Conservation (phyloP, 345 rosid species). For the Eutrema heterophyllum region DNA sequence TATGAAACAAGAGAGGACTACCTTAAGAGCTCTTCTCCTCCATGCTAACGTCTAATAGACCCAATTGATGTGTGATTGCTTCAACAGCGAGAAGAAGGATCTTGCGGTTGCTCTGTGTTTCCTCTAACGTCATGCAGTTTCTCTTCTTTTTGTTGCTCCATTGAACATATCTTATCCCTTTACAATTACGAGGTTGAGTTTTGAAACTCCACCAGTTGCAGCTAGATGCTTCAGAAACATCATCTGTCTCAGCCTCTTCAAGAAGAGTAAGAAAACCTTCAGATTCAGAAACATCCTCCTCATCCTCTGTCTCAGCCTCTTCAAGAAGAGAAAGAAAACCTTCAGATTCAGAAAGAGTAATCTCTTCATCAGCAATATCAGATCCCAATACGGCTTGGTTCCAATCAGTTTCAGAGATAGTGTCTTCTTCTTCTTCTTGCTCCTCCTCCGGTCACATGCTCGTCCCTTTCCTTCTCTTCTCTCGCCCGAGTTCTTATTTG, state of each 20-base stretch:
- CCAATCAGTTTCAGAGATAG: background rate
- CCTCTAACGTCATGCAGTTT: background rate
- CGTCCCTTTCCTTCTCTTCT: background rate
- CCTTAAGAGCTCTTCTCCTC: background rate
- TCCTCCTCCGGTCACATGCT: background rate
- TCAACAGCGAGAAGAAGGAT: slow-evolving; percentile 11
- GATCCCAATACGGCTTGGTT: background rate
- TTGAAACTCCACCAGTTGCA: background rate
- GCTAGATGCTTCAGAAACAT: background rate
- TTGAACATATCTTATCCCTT: background rate
- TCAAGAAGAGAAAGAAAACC: no score
- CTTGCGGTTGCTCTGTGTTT: background rate
- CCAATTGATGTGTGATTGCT: background rate
- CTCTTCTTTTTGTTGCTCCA: slow-evolving; percentile 2
- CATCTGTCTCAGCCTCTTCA: background rate
- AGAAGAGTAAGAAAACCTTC: background rate
- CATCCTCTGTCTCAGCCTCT: no score
- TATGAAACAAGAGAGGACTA: background rate
- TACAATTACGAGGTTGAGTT: background rate
- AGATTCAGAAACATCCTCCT: background rate
- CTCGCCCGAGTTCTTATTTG: background rate
- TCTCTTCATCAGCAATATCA: background rate
- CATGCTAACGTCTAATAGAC: background rate
- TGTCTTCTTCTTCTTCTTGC: background rate
- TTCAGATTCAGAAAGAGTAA: no score